Evolutionary conservation across 495 filamentous ascomycete genomes (phyloP).

Genomic region (Bathelium albidoporum): DNA sequence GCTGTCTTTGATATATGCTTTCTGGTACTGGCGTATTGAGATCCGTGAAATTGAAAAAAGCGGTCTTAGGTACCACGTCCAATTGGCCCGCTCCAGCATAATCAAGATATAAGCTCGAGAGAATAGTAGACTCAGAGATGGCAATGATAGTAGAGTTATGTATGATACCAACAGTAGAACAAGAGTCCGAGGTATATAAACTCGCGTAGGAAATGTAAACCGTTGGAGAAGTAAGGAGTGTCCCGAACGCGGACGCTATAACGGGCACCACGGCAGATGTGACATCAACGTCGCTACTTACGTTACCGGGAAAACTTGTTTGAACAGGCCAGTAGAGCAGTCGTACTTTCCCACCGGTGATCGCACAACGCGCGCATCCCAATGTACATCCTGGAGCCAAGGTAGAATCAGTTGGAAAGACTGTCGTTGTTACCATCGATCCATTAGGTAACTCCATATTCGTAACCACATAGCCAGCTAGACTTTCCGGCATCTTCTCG

Average conservation of each 20-base stretch:
- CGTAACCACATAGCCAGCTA: not conserved
- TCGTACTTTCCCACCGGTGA: not conserved
- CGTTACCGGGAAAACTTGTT: not conserved
- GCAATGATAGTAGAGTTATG: not conserved
- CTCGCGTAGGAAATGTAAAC: conserved; percentile 2
- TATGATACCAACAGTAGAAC: not conserved
- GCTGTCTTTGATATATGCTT: conserved; percentile 4
- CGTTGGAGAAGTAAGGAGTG: not conserved
- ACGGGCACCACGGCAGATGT: no score
- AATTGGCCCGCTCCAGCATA: not conserved
- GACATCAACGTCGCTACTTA: no score
- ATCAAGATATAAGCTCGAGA: not conserved
- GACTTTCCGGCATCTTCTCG: not conserved
- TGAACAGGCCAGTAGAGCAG: not conserved
- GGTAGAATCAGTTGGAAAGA: not conserved
- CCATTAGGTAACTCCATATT: not conserved
- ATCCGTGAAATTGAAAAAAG: conserved; percentile 9
- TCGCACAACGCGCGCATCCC: not conserved
- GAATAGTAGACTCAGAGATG: not conserved
- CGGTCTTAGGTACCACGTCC: not conserved
- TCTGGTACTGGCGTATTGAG: conserved; percentile 10
- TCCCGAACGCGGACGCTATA: not conserved
- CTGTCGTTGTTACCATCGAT: not conserved
- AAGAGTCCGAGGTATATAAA: not conserved
- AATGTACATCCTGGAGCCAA: not conserved